phyloP scores from a whole-genome alignment of 2,329 filamentous ascomycete genomes.

The Ceratocystis variospora region DNA sequence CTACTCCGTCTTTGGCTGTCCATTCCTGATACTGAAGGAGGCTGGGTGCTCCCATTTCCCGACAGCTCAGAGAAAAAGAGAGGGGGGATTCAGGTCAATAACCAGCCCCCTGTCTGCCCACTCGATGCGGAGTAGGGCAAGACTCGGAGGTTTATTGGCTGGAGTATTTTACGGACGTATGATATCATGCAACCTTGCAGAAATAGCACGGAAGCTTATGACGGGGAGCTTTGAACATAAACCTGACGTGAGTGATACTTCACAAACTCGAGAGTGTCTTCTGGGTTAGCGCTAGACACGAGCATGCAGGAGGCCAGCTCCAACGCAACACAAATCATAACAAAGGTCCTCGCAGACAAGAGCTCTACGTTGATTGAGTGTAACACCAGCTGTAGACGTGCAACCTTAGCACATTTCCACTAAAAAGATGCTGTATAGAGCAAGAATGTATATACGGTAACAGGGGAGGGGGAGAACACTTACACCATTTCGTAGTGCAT shows the following conservation, averaged over 20 bases:
- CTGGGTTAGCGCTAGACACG: too few relatives aligned
- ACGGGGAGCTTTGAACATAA: neutral
- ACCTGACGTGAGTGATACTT: too few relatives aligned
- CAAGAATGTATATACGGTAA: neutral
- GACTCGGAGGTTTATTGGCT: neutral
- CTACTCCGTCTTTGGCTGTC: constrained; percentile 75
- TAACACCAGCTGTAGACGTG: neutral
- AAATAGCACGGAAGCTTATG: neutral
- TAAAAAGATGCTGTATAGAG: too few relatives aligned
- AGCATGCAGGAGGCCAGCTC: too few relatives aligned
- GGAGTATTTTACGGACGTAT: neutral
- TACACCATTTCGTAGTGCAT: too few relatives aligned
- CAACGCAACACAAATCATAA: too few relatives aligned
- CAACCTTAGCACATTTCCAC: neutral
- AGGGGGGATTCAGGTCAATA: constrained; percentile 76
- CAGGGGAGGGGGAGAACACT: neutral
- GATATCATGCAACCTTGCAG: neutral
- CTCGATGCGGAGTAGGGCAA: constrained; percentile 56
- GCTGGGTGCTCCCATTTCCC: constrained; percentile 71
- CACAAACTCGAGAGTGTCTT: too few relatives aligned
- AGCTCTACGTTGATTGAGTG: neutral
- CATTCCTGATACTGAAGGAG: constrained; percentile 67
- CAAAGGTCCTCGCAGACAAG: too few relatives aligned
- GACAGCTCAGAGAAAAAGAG: constrained; percentile 76
- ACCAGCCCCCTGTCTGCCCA: constrained; percentile 59